Percentiles rank a stretch among this genome's conserved stretches.
Evolutionary conservation across 2,329 filamentous ascomycete genomes (phyloP).

Genomic region (Pseudogymnoascus sp.): DNA sequence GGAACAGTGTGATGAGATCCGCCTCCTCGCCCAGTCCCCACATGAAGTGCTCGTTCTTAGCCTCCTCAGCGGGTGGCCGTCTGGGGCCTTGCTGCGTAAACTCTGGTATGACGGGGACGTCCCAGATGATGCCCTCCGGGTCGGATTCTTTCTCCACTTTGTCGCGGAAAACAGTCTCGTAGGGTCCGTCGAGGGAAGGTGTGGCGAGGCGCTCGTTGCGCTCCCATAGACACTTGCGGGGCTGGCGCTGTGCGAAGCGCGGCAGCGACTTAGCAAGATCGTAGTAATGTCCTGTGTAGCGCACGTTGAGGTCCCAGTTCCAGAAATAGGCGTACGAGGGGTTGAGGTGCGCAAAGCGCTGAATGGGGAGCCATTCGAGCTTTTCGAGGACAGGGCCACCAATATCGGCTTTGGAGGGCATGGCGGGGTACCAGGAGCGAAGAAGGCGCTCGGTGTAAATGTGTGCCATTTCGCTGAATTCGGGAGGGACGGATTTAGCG

Average conservation of each 20-base stretch:
- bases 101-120: conserved; percentile 51
- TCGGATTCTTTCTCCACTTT: conserved; percentile 36
- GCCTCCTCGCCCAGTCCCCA: conserved; percentile 74
- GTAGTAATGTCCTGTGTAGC: conserved; percentile 75
- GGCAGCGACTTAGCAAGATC: conserved; percentile 63
- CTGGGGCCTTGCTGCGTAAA: conserved; percentile 55
- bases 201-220: conserved; percentile 67
- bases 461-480: conserved; percentile 63
- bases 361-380: conserved; percentile 51
- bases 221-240: conserved; percentile 67
- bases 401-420: conserved; percentile 43
- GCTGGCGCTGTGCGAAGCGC: conserved; percentile 58
- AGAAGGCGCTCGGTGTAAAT: conserved; percentile 72
- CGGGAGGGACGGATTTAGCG: conserved; percentile 55
- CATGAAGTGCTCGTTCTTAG: conserved; percentile 58
- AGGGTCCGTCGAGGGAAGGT: conserved; percentile 59
- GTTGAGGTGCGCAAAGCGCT: conserved; percentile 68
- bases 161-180: conserved; percentile 58
- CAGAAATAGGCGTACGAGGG: conserved; percentile 64
- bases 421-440: conserved; percentile 65
- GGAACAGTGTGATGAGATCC: conserved; percentile 57
- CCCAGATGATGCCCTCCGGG: conserved; percentile 47
- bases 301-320: conserved; percentile 71
- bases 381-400: conserved; percentile 23
- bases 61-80: conserved; percentile 47